Evolutionary conservation across 75 land plant genomes (phyloP).

Genomic region (Selaginella moellendorffii): DNA sequence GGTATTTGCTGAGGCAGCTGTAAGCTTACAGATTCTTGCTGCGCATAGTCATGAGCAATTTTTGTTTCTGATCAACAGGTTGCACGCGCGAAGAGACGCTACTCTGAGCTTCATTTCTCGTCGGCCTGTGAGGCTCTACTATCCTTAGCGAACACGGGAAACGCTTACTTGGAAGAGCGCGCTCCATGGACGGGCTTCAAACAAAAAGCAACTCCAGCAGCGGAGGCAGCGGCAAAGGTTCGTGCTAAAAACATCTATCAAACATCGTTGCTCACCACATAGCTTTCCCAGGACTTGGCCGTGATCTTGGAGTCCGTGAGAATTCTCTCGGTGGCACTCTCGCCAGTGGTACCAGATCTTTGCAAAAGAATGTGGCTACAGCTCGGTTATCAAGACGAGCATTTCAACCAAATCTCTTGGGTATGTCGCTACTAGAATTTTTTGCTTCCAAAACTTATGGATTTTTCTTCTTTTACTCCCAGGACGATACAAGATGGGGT

Average conservation of each 20-base stretch:
- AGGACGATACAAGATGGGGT: conserved; percentile 88
- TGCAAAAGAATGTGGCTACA: conserved; percentile 57
- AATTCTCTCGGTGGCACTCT: conserved; percentile 77
- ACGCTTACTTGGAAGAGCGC: conserved; percentile 67
- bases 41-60: background rate
- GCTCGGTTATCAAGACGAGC: conserved; percentile 60
- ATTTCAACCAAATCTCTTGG: conserved; percentile 58
- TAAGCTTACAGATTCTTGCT: conserved; percentile 17
- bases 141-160: conserved; percentile 75
- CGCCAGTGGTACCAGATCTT: conserved; percentile 65
- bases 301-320: conserved; percentile 73
- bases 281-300: conserved; percentile 53
- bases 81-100: conserved; percentile 36
- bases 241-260: background rate
- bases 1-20: conserved; percentile 43
- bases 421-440: conserved; percentile 28
- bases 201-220: conserved; percentile 56
- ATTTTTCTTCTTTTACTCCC: background rate
- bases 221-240: conserved; percentile 83
- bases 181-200: conserved; percentile 93
- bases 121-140: conserved; percentile 75
- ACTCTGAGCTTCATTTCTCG: conserved; percentile 48
- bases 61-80: conserved; percentile 32
- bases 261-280: background rate
- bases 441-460: background rate